Evolutionary conservation across 2,329 filamentous ascomycete genomes (phyloP).

Genomic region (Calcarisporium arbuscula): DNA sequence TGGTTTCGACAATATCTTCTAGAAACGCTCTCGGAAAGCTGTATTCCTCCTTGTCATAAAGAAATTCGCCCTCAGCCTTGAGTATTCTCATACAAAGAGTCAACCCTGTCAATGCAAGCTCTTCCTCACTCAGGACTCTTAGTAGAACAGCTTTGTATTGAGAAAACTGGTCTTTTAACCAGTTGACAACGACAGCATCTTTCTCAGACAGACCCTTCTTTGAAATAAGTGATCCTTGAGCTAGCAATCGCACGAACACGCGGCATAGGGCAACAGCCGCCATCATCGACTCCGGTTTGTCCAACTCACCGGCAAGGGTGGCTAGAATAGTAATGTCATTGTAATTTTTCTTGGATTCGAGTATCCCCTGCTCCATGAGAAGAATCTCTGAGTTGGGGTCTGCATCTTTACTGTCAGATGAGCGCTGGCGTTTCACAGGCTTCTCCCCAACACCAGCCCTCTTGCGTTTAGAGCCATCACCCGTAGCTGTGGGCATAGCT

Average conservation of each 20-base stretch:
- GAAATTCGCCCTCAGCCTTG: constrained; percentile 67
- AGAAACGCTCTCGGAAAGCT: constrained; percentile 66
- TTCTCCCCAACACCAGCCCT: constrained; percentile 34
- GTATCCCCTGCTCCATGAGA: constrained; percentile 70
- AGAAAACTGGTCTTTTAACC: constrained; percentile 69
- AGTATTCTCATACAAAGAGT: constrained; percentile 77
- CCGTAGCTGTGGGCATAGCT: constrained; percentile 6
- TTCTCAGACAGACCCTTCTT: constrained; percentile 63
- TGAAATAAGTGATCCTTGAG: constrained; percentile 62
- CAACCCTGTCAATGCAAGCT: constrained; percentile 63
- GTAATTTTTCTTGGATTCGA: constrained; percentile 83
- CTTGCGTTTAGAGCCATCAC: constrained; percentile 45
- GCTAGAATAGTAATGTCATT: constrained; percentile 80
- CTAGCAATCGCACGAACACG: constrained; percentile 76
- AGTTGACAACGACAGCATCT: constrained; percentile 66
- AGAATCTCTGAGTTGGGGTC: constrained; percentile 62
- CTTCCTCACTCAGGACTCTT: constrained; percentile 53
- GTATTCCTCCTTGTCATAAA: constrained; percentile 55
- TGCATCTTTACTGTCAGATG: constrained; percentile 39
- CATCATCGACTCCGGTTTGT: constrained; percentile 52
- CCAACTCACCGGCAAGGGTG: constrained; percentile 40
- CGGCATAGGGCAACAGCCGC: constrained; percentile 79
- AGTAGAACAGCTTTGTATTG: constrained; percentile 64
- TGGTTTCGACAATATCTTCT: constrained; percentile 51
- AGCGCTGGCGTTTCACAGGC: constrained; percentile 45